These are phyloP conservation scores for Suillus hirtellus DNA, from an alignment of 768 basidiomycete species.

Conservation along the genomic window DNA sequence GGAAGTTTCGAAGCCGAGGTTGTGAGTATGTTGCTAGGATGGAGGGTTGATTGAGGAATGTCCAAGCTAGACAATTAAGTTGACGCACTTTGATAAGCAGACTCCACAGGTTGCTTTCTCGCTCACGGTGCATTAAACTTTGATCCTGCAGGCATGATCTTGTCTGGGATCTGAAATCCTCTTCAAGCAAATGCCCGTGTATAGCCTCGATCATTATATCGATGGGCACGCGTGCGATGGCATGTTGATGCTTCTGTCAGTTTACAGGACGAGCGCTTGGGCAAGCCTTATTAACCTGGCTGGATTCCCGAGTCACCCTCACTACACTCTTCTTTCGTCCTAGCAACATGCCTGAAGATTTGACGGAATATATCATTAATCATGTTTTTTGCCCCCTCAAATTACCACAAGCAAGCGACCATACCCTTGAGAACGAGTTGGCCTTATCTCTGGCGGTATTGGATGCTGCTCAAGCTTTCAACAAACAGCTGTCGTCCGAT, in stretches of 20 bases:
- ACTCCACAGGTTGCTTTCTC: neutral
- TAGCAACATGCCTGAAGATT: neutral
- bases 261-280: neutral
- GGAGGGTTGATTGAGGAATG: slow-evolving; percentile 81
- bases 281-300: neutral
- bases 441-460: slow-evolving; percentile 26
- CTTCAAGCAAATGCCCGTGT: neutral
- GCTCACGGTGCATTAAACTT: neutral
- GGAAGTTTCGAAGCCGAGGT: slow-evolving; percentile 54
- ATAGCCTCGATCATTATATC: neutral
- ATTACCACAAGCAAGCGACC: slow-evolving; percentile 41
- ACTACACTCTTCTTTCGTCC: neutral
- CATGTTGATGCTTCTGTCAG: neutral
- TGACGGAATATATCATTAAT: slow-evolving; percentile 34
- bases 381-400: slow-evolving; percentile 47
- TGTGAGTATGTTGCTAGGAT: slow-evolving; percentile 56
- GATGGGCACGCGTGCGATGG: neutral
- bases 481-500: slow-evolving; percentile 3
- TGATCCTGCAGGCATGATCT: neutral
- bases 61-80: slow-evolving; percentile 54
- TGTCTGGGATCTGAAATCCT: neutral
- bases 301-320: no score
- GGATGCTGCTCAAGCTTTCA: slow-evolving; percentile 23
- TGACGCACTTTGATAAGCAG: neutral
- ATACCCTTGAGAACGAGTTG: slow-evolving; percentile 23